Conservation (phyloP, 2,329 filamentous ascomycete species). For the Venturia nashicola region DNA sequence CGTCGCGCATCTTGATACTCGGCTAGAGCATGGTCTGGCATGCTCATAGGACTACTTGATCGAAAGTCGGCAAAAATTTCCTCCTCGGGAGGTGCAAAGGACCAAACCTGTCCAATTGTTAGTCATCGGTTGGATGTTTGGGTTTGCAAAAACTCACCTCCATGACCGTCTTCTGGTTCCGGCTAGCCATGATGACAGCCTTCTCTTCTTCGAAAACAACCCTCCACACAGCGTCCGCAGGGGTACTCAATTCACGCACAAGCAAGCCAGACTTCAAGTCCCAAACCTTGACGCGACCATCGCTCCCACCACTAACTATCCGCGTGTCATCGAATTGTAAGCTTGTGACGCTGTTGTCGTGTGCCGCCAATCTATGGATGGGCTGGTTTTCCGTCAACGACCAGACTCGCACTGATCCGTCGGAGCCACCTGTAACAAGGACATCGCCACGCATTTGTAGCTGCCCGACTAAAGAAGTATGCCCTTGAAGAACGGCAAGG, state of each 20-base stretch:
- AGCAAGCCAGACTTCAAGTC: constrained; percentile 83
- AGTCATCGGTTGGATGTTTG: constrained; percentile 9
- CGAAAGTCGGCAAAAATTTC: constrained; percentile 24
- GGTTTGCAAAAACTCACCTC: constrained; percentile 51
- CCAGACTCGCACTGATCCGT: constrained; percentile 94
- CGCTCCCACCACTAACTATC: constrained; percentile 90
- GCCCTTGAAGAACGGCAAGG: constrained; percentile 84
- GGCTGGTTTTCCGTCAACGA: constrained; percentile 80
- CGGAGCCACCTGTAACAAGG: constrained; percentile 88
- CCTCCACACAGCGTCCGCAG: constrained; percentile 91
- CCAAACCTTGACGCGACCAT: constrained; percentile 98
- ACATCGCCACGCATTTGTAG: constrained; percentile 92
- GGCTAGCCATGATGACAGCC: constrained; percentile 86
- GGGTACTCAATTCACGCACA: constrained; percentile 80
- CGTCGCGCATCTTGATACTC: constrained; percentile 11
- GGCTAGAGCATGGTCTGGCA: constrained; percentile 24
- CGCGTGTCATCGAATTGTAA: constrained; percentile 93
- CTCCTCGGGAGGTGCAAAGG: constrained; percentile 78
- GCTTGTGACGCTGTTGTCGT: constrained; percentile 97
- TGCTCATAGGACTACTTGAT: constrained; percentile 29
- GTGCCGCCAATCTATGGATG: constrained; percentile 87
- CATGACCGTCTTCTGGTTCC: constrained; percentile 83
- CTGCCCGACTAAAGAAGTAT: constrained; percentile 93
- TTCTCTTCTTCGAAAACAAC: constrained; percentile 98
- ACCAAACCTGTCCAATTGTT: constrained; percentile 62